phyloP scores from a whole-genome alignment of 2,329 filamentous ascomycete species.

The Anthostomella pinea region DNA sequence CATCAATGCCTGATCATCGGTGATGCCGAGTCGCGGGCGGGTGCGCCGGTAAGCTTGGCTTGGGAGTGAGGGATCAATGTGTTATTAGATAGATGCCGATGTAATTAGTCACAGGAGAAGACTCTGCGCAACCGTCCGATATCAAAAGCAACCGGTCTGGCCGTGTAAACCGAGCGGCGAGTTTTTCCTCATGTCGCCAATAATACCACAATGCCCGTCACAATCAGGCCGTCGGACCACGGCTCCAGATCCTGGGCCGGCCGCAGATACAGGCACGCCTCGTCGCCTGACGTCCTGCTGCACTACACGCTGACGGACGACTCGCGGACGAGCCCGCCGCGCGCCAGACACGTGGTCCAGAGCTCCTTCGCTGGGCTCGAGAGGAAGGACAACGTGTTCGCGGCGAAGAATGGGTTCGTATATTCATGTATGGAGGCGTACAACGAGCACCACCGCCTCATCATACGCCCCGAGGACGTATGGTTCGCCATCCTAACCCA shows the following conservation, averaged over 20 bases:
- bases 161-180: no score
- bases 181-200: no score
- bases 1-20: no score
- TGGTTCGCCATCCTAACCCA: conserved; percentile 48
- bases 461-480: conserved; percentile 47
- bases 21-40: no score
- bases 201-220: conserved; percentile 25
- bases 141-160: no score
- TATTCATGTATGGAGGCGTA: conserved; percentile 36
- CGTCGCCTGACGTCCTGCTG: conserved; percentile 19
- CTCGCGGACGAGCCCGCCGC: conserved; percentile 19
- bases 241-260: conserved; percentile 22
- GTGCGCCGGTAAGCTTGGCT: no score
- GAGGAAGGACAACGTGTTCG: conserved; percentile 22
- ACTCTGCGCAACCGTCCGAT: no score
- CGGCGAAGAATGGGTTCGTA: conserved; percentile 32
- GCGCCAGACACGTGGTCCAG: conserved; percentile 19
- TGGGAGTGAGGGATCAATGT: no score
- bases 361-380: conserved; percentile 19
- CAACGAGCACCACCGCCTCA: conserved; percentile 40
- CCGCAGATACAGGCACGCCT: conserved; percentile 18
- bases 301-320: conserved; percentile 23
- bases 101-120: no score
- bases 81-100: no score
- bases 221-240: conserved; percentile 23